Conservation (phyloP, 345 rosid species). For the Populus simonii region DNA sequence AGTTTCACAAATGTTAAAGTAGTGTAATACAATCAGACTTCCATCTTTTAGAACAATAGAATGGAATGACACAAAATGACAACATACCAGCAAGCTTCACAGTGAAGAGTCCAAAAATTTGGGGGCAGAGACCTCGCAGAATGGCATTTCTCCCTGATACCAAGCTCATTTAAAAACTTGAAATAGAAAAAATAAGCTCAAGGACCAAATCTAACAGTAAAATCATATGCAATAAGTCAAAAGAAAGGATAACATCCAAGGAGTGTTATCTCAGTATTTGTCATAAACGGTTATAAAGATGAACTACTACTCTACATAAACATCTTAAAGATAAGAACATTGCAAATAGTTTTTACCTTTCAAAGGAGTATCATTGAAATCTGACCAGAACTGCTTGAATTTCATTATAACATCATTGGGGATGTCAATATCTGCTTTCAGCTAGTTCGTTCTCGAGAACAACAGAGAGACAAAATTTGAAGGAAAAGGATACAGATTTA, state of each 20-base stretch:
- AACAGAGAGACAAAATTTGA: not conserved
- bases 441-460: constrained; percentile 67
- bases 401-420: constrained; percentile 56
- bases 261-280: not conserved
- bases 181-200: not conserved
- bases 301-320: not conserved
- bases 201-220: not conserved
- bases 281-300: not conserved
- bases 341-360: constrained; percentile 46
- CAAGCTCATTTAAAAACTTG: not conserved
- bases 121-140: constrained; percentile 85
- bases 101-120: constrained; percentile 96
- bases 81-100: constrained; percentile 86
- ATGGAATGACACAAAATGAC: constrained; percentile 1
- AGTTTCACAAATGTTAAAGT: not conserved
- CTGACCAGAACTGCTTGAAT: constrained; percentile 82
- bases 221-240: not conserved
- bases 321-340: not conserved
- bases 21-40: not conserved
- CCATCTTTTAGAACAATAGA: not conserved
- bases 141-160: constrained; percentile 80
- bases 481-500: not conserved
- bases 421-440: constrained; percentile 66
- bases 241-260: not conserved
- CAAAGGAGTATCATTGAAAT: constrained; percentile 62